These are phyloP conservation scores for Viridothelium virens DNA, from an alignment of 495 filamentous ascomycete genomes.

Conservation along the genomic window DNA sequence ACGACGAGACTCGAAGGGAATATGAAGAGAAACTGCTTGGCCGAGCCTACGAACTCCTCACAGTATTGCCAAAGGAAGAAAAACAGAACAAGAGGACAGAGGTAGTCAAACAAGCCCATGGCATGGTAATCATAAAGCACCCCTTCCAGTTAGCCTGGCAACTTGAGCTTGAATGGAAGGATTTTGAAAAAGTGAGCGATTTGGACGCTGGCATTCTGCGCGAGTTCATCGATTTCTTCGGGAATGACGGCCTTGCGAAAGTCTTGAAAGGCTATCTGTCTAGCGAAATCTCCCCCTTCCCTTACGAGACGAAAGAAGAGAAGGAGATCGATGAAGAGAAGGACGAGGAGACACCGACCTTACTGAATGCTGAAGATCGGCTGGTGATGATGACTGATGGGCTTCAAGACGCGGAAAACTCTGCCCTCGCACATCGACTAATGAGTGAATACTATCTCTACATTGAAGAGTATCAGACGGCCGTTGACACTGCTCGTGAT, in stretches of 20 bases:
- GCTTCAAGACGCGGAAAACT: constrained; percentile 58
- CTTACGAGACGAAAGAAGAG: constrained; percentile 34
- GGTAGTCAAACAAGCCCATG: constrained; percentile 66
- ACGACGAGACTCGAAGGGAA: constrained; percentile 72
- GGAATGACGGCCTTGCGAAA: constrained; percentile 69
- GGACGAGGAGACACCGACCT: constrained; percentile 32
- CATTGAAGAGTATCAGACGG: constrained; percentile 79
- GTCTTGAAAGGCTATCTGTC: constrained; percentile 71
- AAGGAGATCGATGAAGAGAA: constrained; percentile 30
- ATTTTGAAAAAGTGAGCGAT: constrained; percentile 59
- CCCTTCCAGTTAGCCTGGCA: constrained; percentile 87
- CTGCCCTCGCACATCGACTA: constrained; percentile 73
- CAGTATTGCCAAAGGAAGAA: constrained; percentile 53
- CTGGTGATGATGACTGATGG: constrained; percentile 79
- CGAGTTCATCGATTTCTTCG: constrained; percentile 77
- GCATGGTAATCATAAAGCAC: constrained; percentile 93
- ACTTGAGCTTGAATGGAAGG: constrained; percentile 81
- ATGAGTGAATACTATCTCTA: constrained; percentile 78
- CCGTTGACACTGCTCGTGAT: constrained; percentile 67
- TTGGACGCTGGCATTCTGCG: constrained; percentile 62
- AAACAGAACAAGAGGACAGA: constrained; percentile 62
- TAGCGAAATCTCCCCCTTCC: constrained; percentile 81
- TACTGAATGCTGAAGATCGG: constrained; percentile 59
- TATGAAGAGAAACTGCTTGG: constrained; percentile 89
- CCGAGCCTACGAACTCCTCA: constrained; percentile 66